Evolutionary conservation across 768 basidiomycete genomes (phyloP).

Genomic region (Zangia roseola): DNA sequence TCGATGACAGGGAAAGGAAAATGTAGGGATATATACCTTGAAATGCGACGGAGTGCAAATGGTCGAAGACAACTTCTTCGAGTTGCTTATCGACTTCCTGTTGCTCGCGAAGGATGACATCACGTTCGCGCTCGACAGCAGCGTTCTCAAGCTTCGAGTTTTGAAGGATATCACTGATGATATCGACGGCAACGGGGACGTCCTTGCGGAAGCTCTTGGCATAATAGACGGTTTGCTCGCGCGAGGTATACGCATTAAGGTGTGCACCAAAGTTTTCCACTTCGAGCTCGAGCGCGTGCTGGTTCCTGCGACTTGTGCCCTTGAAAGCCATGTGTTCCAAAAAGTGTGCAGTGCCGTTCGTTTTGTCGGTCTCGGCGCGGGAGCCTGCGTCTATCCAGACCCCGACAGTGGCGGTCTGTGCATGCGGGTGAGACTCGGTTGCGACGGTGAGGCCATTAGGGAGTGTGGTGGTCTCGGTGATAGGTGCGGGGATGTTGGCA

Average conservation of each 20-base stretch:
- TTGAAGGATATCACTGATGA: constrained; percentile 97
- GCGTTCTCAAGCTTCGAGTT: constrained; percentile 87
- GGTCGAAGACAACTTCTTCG: constrained; percentile 98
- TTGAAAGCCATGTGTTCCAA: constrained; percentile 99
- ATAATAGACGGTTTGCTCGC: constrained; percentile 99
- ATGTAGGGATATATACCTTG: constrained; percentile 54
- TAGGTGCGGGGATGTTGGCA: constrained; percentile 62
- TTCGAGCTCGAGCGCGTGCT: constrained; percentile 91
- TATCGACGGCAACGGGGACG: constrained; percentile 86
- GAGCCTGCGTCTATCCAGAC: constrained; percentile 99
- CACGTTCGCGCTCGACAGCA: constrained; percentile 93
- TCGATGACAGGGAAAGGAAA: constrained; percentile 6
- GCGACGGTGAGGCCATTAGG: constrained; percentile 95
- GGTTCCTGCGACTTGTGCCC: constrained; percentile 85
- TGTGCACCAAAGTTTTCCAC: constrained; percentile 98
- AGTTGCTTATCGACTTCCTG: constrained; percentile 99
- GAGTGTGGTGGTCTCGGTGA: constrained; percentile 89
- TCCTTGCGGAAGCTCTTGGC: constrained; percentile 98
- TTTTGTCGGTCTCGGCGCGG: constrained; percentile 92
- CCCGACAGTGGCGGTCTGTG: constrained; percentile 97
- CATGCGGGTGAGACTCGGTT: constrained; percentile 84
- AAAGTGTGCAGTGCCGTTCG: constrained; percentile 97
- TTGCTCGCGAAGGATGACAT: constrained; percentile 95
- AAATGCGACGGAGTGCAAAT: constrained; percentile 95
- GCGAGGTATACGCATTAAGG: constrained; percentile 96